Base-by-base conservation (phyloP, 2,329 filamentous ascomycete species). In the Xylaria polymorpha region DNA sequence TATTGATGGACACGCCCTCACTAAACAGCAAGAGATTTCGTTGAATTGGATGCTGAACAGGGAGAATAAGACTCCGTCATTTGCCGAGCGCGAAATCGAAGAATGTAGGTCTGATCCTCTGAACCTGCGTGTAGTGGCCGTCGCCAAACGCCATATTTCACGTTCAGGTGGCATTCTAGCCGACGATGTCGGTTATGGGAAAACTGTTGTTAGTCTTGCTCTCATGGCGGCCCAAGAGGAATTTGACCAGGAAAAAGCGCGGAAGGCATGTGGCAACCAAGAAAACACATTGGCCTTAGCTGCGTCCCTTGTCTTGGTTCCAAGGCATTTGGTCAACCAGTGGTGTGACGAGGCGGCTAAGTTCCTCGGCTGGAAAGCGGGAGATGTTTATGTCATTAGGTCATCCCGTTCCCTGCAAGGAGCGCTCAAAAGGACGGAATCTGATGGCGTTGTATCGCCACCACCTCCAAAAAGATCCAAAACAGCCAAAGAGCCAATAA, bases 141-240 rank as follows among this genome's bases (percentile, higher is more conserved):
- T 72, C 6, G 81, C 80, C 1, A 68, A 76, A 58, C 71, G 74
- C 3, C 67, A 70, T 5, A 74, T 77, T 29, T 68, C 63, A 8
- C 72, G 75, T 43, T 75, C 74, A 3, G 82, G 83, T 14, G 83
- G 82, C 35, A 77, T 84, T 9, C 74, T 83, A 7, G 83, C 82
- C 1, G 82, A 84, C 51, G 79, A 83, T 35, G 80, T 84, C 15
- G 83, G 83, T 18, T 84, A 80, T 61, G 83, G 83, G 1, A 85
- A 85, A 73, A 85, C 83, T 0, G 77, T 83, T 4, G 74, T 83
- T 32, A 79, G 75, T 6, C 77, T 84, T 14, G 81, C 78, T 1
- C 74, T 83, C 4, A 76, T 83, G 8, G 78, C 80, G 29, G 67
- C 66, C 8, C 77, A 78, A 61, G 50, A 69, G 5, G 1, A 65